Conservation (phyloP, 371 early-diverging fungal species). For the Apophysomyces variabilis region DNA sequence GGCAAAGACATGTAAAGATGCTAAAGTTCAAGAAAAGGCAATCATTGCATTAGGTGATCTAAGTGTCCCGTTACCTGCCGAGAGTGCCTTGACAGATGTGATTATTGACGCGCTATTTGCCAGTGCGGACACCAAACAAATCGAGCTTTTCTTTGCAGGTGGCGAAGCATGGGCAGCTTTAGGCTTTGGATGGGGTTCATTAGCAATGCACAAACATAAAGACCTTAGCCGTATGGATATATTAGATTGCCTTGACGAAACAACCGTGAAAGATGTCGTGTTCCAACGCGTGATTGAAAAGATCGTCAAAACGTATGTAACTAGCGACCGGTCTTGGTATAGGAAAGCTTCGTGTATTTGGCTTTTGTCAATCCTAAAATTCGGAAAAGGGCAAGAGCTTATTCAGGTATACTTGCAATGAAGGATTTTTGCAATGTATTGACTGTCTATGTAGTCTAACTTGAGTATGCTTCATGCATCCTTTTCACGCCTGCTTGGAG, state of each 20-base stretch:
- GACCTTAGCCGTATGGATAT: constrained; percentile 60
- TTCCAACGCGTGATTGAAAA: constrained; percentile 54
- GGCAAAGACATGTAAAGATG: constrained; percentile 62
- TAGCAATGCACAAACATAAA: constrained; percentile 67
- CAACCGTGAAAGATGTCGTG: constrained; percentile 12
- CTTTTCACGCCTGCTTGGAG: constrained; percentile 77
- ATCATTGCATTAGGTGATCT: constrained; percentile 74
- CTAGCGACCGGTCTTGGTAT: constrained; percentile 61
- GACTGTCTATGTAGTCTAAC: constrained; percentile 30
- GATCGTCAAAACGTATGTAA: constrained; percentile 55
- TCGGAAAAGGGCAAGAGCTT: constrained; percentile 58
- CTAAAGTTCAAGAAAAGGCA: constrained; percentile 79
- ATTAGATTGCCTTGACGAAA: constrained; percentile 26
- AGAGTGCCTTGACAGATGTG: constrained; percentile 29
- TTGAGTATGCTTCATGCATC: constrained; percentile 66
- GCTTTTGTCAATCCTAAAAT: constrained; percentile 84
- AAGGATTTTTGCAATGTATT: not conserved
- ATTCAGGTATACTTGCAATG: constrained; percentile 42
- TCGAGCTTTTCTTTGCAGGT: constrained; percentile 82
- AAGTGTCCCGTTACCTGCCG: constrained; percentile 48
- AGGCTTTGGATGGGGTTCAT: constrained; percentile 75
- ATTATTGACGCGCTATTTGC: constrained; percentile 65
- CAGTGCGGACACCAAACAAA: constrained; percentile 75
- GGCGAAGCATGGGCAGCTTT: constrained; percentile 80
- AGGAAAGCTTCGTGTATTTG: constrained; percentile 87